Evolutionary conservation across 1,284 basidiomycete genomes (phyloP), one percentile per base, ranked within the genome.

Genomic region (Irpex lacteus): DNA sequence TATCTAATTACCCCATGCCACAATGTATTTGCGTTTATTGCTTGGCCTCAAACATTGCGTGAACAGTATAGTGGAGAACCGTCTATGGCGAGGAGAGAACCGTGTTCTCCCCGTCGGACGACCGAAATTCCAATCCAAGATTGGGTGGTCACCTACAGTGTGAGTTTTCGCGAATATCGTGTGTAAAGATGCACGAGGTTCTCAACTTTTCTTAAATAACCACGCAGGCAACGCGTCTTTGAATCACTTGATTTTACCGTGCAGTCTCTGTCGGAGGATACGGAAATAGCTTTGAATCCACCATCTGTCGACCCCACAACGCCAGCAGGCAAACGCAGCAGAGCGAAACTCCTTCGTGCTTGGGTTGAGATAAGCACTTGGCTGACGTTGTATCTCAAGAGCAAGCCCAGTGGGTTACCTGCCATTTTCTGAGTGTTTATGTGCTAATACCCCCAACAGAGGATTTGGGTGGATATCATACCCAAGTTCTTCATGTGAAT

Each of bases 341-440:
- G 87, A 11, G 80, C 80, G 18, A 88, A 82, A 68, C 79, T 94
- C 2, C 81, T 94, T 54, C 82, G 90, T 34, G 87, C 87, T 21
- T 94, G 92, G 91, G 81, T 92, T 11, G 91, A 94, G 70, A 74
- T 89, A 3, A 77, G 84, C 55, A 84, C 90, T 2, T 91, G 88
- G 85, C 66, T 88, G 32, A 75, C 79, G 1, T 84, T 91, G 65
- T 91, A 81, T 68, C 80, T 79, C 21, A 69, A 66, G 50, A 40
- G 37, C 59, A 83, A 81, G 52, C 66, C 66, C 6, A 72, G 73
- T 74, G 60, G 40, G 73, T 70, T n/a, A 11, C n/a, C 11, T 9
- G 21, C 32, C 36, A 18, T 15, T 49, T 9, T 37, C 26, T 21
- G 26, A 32, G 5, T 73, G 77, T 38, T 65, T 84, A 4, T n/a